phyloP scores from a whole-genome alignment of 2,329 filamentous ascomycete species.

The Penicillium olsonii region DNA sequence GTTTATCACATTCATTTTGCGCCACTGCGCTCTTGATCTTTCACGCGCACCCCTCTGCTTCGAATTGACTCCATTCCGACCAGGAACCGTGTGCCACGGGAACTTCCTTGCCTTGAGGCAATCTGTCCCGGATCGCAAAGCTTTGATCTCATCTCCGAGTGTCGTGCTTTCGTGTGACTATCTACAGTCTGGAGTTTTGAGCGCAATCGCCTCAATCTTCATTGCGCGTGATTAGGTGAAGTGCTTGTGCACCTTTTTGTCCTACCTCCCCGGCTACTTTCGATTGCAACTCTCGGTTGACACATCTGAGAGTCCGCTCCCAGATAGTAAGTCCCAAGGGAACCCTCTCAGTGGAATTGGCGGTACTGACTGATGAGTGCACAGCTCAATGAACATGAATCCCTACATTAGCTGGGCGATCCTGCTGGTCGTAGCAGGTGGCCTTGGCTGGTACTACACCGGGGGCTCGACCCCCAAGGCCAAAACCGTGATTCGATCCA shows the following conservation, averaged over 20 bases:
- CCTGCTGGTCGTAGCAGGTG: conserved; percentile 43
- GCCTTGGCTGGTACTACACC: conserved; percentile 46
- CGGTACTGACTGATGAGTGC: conserved; percentile 11
- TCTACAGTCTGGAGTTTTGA: neutral
- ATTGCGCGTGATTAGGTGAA: conserved; percentile 1
- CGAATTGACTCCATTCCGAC: neutral
- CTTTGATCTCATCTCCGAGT: neutral
- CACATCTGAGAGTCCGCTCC: neutral
- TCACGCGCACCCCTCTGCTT: neutral
- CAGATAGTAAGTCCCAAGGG: conserved; percentile 10
- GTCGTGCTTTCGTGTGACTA: neutral
- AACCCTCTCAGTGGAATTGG: neutral
- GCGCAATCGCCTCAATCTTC: neutral
- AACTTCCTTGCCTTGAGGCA: neutral
- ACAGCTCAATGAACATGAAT: conserved; percentile 40
- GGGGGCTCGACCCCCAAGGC: conserved; percentile 35
- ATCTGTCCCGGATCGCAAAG: neutral
- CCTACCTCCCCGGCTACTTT: neutral
- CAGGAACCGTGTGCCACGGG: conserved; percentile 3
- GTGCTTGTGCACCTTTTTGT: conserved; percentile 5
- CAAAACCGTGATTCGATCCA: conserved; percentile 32
- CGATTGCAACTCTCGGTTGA: neutral
- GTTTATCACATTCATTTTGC: conserved; percentile 5
- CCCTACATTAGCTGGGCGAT: conserved; percentile 48
- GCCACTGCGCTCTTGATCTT: conserved; percentile 9